A percentile compares a stretch with the other conserved stretches of the same genome.
These are phyloP conservation scores for Fraxinus cuspidata DNA, from an alignment of 257 asterid species.

Conservation along the genomic window DNA sequence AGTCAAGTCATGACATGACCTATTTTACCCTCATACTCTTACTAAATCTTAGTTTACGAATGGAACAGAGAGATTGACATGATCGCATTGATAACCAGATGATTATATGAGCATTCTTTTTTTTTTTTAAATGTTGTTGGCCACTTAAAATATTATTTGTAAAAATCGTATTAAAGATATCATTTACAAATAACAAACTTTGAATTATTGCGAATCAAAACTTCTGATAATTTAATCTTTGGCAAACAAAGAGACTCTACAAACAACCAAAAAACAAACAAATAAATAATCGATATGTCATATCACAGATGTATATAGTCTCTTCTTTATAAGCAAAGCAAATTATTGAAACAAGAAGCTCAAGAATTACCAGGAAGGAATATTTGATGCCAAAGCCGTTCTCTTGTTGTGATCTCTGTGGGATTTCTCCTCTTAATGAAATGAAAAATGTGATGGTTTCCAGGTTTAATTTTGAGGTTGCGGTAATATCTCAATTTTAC, in stretches of 20 bases:
- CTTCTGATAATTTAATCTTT: neutral
- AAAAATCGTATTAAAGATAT: neutral
- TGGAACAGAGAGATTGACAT: neutral
- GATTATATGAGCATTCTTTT: too few relatives aligned
- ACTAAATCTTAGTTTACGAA: neutral
- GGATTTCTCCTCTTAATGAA: slow-evolving; percentile 16
- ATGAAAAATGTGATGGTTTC: slow-evolving; percentile 15
- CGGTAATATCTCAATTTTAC: slow-evolving; percentile 29
- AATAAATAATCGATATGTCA: neutral
- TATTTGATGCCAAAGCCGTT: neutral
- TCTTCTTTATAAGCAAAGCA: neutral
- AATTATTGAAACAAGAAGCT: neutral
- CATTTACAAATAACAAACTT: neutral
- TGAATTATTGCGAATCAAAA: neutral
- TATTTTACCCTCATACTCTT: too few relatives aligned
- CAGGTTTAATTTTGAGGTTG: slow-evolving; percentile 31
- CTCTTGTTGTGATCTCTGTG: slow-evolving; percentile 4
- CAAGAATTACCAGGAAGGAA: slow-evolving; percentile 25
- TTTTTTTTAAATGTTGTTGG: too few relatives aligned
- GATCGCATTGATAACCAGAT: neutral
- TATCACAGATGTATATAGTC: neutral
- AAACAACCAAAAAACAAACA: neutral
- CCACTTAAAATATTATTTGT: neutral
- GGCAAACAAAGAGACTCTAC: neutral
- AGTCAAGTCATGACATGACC: neutral